Evolutionary conservation across 345 rosid genomes (phyloP).

Genomic region (Garcia nutans): DNA sequence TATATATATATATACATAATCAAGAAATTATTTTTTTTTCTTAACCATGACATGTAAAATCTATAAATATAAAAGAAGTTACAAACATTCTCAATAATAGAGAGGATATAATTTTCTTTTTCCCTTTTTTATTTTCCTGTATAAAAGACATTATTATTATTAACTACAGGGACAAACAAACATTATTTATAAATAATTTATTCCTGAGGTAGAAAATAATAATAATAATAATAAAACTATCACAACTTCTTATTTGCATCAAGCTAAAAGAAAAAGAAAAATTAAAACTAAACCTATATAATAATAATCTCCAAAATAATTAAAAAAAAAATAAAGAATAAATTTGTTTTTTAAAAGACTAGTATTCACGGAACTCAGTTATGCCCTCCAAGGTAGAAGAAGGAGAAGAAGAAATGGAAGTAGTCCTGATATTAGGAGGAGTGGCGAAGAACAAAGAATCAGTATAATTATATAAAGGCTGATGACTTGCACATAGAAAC

Average conservation of each 20-base stretch:
- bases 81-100: not conserved
- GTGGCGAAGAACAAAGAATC: constrained; percentile 45
- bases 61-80: not conserved
- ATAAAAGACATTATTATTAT: not conserved
- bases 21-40: no score
- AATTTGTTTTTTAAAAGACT: not conserved
- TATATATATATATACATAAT: not conserved
- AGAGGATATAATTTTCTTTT: no score
- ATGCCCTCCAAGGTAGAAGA: constrained; percentile 42
- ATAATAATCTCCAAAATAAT: not conserved
- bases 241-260: not conserved
- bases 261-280: not conserved
- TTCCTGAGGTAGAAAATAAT: not conserved
- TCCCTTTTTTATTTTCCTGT: not conserved
- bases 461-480: constrained; percentile 37
- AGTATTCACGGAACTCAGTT: constrained; percentile 45
- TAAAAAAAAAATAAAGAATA: not conserved
- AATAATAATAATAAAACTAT: not conserved
- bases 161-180: not conserved
- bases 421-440: constrained; percentile 47
- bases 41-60: no score
- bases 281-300: not conserved
- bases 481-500: constrained; percentile 49
- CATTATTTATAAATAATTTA: not conserved
- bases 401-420: constrained; percentile 38